phyloP scores from a whole-genome alignment of 345 rosid species.

The Eucalyptus paniculata region DNA sequence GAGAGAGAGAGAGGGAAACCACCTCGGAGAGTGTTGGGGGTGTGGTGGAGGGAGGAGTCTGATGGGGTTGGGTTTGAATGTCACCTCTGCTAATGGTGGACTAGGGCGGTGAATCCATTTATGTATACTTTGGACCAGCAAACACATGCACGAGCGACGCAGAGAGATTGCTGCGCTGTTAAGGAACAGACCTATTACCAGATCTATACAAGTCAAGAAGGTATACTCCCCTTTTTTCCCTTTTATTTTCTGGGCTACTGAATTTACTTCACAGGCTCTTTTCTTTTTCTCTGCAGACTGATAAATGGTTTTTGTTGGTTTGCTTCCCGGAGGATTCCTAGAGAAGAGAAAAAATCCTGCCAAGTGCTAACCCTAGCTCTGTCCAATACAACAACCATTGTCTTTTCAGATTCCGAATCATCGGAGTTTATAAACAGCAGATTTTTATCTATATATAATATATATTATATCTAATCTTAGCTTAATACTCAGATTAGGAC shows the following conservation, averaged over 20 bases:
- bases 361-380: not conserved
- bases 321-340: not conserved
- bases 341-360: not conserved
- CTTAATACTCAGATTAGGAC: not conserved
- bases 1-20: not conserved
- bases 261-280: not conserved
- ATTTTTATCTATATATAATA: not conserved
- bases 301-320: not conserved
- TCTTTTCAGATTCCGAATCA: not conserved
- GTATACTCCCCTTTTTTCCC: not conserved
- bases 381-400: not conserved
- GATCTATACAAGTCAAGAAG: not conserved
- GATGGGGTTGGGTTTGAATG: constrained; percentile 9
- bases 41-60: not conserved
- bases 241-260: too few species aligned
- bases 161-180: constrained; percentile 1
- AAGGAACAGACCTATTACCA: not conserved
- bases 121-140: not conserved
- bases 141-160: not conserved
- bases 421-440: not conserved
- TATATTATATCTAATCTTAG: not conserved
- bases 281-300: not conserved
- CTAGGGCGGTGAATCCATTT: constrained; percentile 23
- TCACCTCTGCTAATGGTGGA: constrained; percentile 29
- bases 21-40: constrained; percentile 20